Base-by-base conservation (phyloP, 345 rosid genomes). In the Aquilaria yunnanensis region DNA sequence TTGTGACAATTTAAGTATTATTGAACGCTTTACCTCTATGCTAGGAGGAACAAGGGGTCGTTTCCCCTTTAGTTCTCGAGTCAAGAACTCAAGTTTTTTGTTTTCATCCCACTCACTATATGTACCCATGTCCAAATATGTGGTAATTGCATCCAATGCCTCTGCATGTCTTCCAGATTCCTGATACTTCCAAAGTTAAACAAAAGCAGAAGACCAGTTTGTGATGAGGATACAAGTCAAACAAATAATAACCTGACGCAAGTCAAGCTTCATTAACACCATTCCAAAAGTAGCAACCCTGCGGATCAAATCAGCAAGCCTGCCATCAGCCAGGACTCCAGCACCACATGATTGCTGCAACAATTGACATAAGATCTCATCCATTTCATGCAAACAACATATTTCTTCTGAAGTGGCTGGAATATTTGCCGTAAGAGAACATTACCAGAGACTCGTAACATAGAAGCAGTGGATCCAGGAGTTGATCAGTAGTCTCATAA, bases 31-130 rank as follows among this genome's bases (percentile, higher is more conserved):
- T 70, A 90, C 98, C 90, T 83, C 79, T 66, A 94, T 94, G 59
- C 76, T 75, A 55, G 71, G 81, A 60, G 99, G 99, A 76, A 94
- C 84, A 60, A 94, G 80, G 2, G 97, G 97, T 66, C 99, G 78
- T 82, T 94, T 94, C 67, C 95, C 94, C 75, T 94, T 88, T 47
- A 94, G 85, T 72, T 94, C 97, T 75, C 77, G 81, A 1, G 88
- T 85, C 55, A 94, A 72, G 66, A 90, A 94, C 31, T 88, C 89
- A 64, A 94, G 81, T 65, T 84, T 90, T 77, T 88, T 88, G 41
- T 88, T 97, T 76, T 94, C 99, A 67, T 90, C 86, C 97, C 99
- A 94, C 80, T 88, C 97, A 37, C 95, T 90, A 59, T 84, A 94
- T 8, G 86, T 80, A 72, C 96, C 99, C 85, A 94, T 85, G 75